Base-by-base conservation (phyloP, 1,139 yeast genomes). In the Magnusiomyces sp. region DNA sequence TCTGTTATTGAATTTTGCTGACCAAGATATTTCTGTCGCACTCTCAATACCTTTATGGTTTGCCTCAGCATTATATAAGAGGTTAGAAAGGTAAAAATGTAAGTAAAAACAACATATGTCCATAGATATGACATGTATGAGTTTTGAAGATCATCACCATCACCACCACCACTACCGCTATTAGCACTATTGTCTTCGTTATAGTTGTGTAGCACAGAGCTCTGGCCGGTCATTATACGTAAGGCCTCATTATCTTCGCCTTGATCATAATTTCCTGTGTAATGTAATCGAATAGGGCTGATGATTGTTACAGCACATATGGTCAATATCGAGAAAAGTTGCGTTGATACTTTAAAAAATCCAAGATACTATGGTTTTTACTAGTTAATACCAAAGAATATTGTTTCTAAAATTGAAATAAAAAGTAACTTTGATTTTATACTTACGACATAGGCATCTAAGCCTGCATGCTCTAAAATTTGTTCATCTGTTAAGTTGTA, bases 1-100 rank as follows among this genome's bases (percentile, higher is more conserved):
- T 92, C 98, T 0, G 97, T 89, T 50, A 92, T 78, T 5, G 96
- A 83, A 63, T 86, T 84, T 63, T 90, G 97, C 47, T 81, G 77
- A 0, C 97, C 97, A 57, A 92, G 71, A 62, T 86, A 86, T 56
- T 75, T 73, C 63, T 92, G 98, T 52, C 98, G 75, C 19, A 85
- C 81, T 52, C 75, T 72, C 31, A 90, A 83, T 40, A 92, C 88
- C 52, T 75, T 71, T 53, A 75, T 74, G 0, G 97, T 87, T 58
- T 82, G 92, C 33, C 77, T 71, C 58, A 81, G 74, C 50, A 90
- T 65, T 58, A 80, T 74, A 55, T 75, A 74, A 48, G 81, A 72
- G 0, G 92, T 80, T 43, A 89, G 65, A 17, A 77, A 70, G 1
- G 97, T 87, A 68, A 92, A 90, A 13, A 83, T 68, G 63, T 89